Evolutionary conservation across 805 yeast species (phyloP).

Genomic region (Metschnikowia arizonensis): DNA sequence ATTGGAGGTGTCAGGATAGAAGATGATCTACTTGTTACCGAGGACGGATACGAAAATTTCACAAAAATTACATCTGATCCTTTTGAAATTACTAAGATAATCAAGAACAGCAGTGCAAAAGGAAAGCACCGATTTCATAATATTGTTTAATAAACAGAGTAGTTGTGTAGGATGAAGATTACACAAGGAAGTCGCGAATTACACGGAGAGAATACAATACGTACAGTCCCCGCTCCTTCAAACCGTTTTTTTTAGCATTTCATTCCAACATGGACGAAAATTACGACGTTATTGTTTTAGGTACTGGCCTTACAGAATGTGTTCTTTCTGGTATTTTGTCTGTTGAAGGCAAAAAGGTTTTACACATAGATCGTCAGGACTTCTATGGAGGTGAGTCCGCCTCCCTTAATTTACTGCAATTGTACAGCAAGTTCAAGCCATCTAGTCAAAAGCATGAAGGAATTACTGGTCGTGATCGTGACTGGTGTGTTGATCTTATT

Average conservation of each 20-base stretch:
- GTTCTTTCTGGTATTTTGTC: constrained; percentile 88
- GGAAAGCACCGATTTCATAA: constrained; percentile 64
- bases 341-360: constrained; percentile 96
- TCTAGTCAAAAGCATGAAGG: constrained; percentile 59
- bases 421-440: constrained; percentile 83
- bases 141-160: constrained; percentile 23
- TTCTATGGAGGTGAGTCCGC: constrained; percentile 95
- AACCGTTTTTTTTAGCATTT: neutral
- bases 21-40: constrained; percentile 82
- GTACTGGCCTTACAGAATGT: constrained; percentile 95
- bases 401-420: constrained; percentile 65
- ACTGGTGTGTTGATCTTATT: constrained; percentile 96
- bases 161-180: neutral
- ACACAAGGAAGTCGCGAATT: constrained; percentile 5
- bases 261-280: constrained; percentile 72
- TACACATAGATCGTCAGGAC: constrained; percentile 94
- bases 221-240: constrained; percentile 1
- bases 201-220: neutral
- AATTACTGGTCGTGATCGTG: constrained; percentile 84
- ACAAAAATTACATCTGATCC: constrained; percentile 86
- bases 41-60: constrained; percentile 71
- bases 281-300: constrained; percentile 94
- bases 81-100: constrained; percentile 71
- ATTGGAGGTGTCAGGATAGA: constrained; percentile 98
- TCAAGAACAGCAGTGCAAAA: constrained; percentile 61